Percentiles rank a stretch among this genome's conserved stretches.
Evolutionary conservation across 2,329 filamentous ascomycete species (phyloP).

Genomic region (Daldinia eschscholtzii): DNA sequence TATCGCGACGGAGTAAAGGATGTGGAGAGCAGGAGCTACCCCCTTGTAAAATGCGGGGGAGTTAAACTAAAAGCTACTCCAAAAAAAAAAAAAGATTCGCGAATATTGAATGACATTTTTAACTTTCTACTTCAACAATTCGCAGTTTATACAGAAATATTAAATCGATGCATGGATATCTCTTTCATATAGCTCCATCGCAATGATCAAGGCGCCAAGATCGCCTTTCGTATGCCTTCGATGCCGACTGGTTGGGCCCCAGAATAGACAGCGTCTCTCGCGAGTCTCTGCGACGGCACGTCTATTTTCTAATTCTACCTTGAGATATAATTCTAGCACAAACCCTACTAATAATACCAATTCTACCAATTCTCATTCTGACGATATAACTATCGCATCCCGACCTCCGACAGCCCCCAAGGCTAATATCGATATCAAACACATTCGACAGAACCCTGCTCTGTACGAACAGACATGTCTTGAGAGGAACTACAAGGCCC

Average conservation of each 20-base stretch:
- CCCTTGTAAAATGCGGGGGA: conserved; percentile 43
- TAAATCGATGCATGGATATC: not conserved
- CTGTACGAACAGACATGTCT: conserved; percentile 86
- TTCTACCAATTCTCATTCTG: conserved; percentile 1
- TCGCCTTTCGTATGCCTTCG: conserved; percentile 46
- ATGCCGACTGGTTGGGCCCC: conserved; percentile 45
- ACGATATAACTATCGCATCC: conserved; percentile 46
- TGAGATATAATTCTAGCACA: conserved; percentile 29
- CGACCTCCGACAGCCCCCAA: conserved; percentile 82
- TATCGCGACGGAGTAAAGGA: conserved; percentile 6
- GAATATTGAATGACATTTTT: conserved; percentile 24
- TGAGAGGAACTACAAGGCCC: conserved; percentile 81
- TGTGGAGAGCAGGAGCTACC: conserved; percentile 35
- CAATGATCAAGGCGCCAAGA: conserved; percentile 44
- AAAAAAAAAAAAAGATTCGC: conserved; percentile 36
- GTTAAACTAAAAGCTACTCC: conserved; percentile 33
- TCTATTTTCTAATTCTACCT: conserved; percentile 36
- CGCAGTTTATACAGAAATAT: not conserved
- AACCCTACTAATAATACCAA: conserved; percentile 8
- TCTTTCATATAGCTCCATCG: not conserved
- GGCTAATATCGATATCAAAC: conserved; percentile 83
- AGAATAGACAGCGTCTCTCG: conserved; percentile 39
- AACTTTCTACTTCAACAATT: conserved; percentile 8
- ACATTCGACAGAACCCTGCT: conserved; percentile 87
- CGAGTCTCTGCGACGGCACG: conserved; percentile 35